These are phyloP conservation scores for Cercophora samala DNA, from an alignment of 495 filamentous ascomycete genomes.

Conservation along the genomic window DNA sequence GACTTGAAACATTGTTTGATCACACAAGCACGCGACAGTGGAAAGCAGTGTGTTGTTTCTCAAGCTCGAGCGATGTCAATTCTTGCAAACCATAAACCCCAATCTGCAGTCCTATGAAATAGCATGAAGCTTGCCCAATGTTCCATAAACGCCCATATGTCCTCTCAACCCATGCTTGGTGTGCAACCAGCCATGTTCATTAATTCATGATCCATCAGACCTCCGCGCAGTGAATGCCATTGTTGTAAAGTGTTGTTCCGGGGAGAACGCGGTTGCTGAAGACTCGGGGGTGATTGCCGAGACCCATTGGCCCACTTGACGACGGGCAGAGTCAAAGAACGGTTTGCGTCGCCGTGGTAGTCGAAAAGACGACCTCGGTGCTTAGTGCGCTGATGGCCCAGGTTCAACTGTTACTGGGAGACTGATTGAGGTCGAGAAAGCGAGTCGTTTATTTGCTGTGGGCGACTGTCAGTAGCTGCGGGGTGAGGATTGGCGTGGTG, in stretches of 20 bases:
- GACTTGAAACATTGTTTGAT: background rate
- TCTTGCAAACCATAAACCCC: conserved; percentile 24
- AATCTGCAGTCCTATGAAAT: conserved; percentile 24
- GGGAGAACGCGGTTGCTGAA: conserved; percentile 13
- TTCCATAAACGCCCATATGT: conserved; percentile 24
- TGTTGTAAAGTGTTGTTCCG: conserved; percentile 15
- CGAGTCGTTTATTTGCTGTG: conserved; percentile 67
- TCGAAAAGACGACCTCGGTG: conserved; percentile 12
- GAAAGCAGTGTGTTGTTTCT: background rate
- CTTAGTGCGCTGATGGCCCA: conserved; percentile 24
- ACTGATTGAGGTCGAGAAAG: conserved; percentile 36
- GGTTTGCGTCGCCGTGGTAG: conserved; percentile 22
- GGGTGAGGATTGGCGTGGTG: conserved; percentile 12
- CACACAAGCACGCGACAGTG: background rate
- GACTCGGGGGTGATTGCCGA: conserved; percentile 20
- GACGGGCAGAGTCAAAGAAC: conserved; percentile 21
- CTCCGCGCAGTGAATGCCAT: conserved; percentile 17
- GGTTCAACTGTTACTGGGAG: conserved; percentile 17
- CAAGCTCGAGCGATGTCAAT: conserved; percentile 23
- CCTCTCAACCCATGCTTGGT: conserved; percentile 31
- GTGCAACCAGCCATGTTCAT: conserved; percentile 30
- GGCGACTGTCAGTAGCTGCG: conserved; percentile 32
- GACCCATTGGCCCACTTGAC: conserved; percentile 17
- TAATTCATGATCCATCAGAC: conserved; percentile 26
- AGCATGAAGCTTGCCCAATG: conserved; percentile 24